Percentiles rank a stretch among this genome's conserved stretches.
phyloP scores from a whole-genome alignment of 2,329 filamentous ascomycete species.

The Fusarium neocosmosporiellum region DNA sequence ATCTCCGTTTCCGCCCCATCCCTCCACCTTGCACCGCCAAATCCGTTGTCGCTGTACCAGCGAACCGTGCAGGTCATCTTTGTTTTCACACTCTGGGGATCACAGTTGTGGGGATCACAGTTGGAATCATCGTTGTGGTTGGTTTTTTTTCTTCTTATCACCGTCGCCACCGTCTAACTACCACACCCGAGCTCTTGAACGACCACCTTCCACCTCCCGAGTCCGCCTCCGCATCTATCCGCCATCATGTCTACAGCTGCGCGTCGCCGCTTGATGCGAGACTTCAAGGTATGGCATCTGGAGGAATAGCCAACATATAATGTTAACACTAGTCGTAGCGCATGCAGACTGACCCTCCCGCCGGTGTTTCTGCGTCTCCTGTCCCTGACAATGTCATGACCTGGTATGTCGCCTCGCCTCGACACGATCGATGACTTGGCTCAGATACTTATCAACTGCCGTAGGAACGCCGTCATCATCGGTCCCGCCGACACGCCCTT shows the following conservation, averaged over 20 bases:
- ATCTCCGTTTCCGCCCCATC: slow-evolving; percentile 36
- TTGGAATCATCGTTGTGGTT: neutral
- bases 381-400: slow-evolving; percentile 98
- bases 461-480: slow-evolving; percentile 98
- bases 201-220: slow-evolving; percentile 3
- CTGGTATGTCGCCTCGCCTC: slow-evolving; percentile 69
- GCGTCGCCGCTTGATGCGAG: slow-evolving; percentile 95
- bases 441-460: slow-evolving; percentile 30
- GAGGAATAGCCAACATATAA: neutral
- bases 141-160: neutral
- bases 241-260: slow-evolving; percentile 84
- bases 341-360: slow-evolving; percentile 99
- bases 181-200: neutral
- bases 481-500: slow-evolving; percentile 97
- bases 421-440: neutral
- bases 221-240: slow-evolving; percentile 19
- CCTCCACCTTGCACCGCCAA: slow-evolving; percentile 29
- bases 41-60: slow-evolving; percentile 13
- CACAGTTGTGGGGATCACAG: neutral
- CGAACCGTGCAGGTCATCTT: slow-evolving; percentile 21
- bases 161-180: neutral
- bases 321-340: slow-evolving; percentile 66
- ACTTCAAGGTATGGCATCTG: slow-evolving; percentile 84
- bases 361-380: slow-evolving; percentile 94
- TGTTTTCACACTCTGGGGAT: slow-evolving; percentile 3